Percentiles rank a stretch among this genome's conserved stretches.
phyloP scores from a whole-genome alignment of 1,284 basidiomycete species.

The Hemileia vastatrix region DNA sequence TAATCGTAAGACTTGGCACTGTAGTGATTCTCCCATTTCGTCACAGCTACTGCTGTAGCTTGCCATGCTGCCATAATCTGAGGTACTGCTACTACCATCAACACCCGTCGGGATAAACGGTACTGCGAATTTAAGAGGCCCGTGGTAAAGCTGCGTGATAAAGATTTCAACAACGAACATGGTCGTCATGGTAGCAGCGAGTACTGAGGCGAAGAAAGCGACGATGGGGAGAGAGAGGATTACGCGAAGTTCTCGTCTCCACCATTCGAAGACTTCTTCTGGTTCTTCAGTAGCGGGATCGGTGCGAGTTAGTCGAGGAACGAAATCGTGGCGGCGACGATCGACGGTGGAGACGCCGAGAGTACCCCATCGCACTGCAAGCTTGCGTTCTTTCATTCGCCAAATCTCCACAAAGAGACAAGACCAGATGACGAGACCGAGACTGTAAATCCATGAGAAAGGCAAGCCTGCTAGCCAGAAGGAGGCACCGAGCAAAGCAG shows the following conservation, averaged over 20 bases:
- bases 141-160: conserved; percentile 70
- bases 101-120: conserved; percentile 67
- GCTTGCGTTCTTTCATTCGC: conserved; percentile 69
- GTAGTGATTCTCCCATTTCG: conserved; percentile 81
- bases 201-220: conserved; percentile 59
- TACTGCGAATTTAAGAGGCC: conserved; percentile 68
- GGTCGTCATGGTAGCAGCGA: conserved; percentile 57
- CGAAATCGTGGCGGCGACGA: conserved; percentile 59
- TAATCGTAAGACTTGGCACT: conserved; percentile 65
- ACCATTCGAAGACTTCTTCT: conserved; percentile 50
- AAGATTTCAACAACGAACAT: conserved; percentile 84
- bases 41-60: conserved; percentile 58
- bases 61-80: conserved; percentile 68
- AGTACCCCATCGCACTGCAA: conserved; percentile 69
- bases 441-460: conserved; percentile 67
- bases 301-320: conserved; percentile 29
- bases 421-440: conserved; percentile 67
- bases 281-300: conserved; percentile 27
- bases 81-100: conserved; percentile 74
- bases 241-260: conserved; percentile 64
- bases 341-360: conserved; percentile 67
- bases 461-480: conserved; percentile 52
- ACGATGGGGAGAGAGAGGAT: conserved; percentile 69
- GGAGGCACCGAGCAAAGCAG: conserved; percentile 38
- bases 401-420: conserved; percentile 75